phyloP scores from a whole-genome alignment of 345 rosid species.

The Citrus hindsii region DNA sequence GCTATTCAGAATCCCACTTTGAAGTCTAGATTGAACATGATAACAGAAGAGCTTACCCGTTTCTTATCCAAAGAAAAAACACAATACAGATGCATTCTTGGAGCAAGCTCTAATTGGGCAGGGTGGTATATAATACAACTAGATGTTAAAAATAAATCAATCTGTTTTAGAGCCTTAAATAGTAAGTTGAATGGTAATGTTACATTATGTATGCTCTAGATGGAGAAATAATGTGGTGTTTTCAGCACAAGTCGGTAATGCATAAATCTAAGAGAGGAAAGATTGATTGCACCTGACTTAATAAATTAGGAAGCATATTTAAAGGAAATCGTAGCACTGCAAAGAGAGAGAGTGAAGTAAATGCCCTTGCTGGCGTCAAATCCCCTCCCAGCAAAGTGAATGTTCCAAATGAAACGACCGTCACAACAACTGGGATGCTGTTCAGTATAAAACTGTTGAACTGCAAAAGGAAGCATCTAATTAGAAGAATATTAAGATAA shows the following conservation, averaged over 20 bases:
- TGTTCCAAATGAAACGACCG: slow-evolving; percentile 83
- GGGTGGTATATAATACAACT: background rate
- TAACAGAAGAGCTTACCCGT: background rate
- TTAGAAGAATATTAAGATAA: slow-evolving; percentile 9
- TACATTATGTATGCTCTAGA: background rate
- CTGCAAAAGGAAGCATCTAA: slow-evolving; percentile 44
- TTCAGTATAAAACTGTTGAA: slow-evolving; percentile 77
- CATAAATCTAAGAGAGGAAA: slow-evolving; percentile 1
- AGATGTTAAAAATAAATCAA: background rate
- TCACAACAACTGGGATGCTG: slow-evolving; percentile 84
- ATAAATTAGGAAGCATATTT: slow-evolving; percentile 79
- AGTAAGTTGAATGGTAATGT: background rate
- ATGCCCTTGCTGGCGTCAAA: slow-evolving; percentile 91
- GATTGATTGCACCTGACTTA: slow-evolving; percentile 62
- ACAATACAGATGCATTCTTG: background rate
- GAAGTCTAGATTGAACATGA: background rate
- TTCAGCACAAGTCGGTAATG: background rate
- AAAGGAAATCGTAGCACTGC: slow-evolving; percentile 76
- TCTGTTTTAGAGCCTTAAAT: background rate
- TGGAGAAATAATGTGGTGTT: background rate
- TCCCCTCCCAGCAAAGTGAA: slow-evolving; percentile 93
- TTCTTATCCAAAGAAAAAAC: background rate
- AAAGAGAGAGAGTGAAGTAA: slow-evolving; percentile 93
- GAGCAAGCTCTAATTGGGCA: background rate
- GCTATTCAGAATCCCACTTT: background rate